Base-by-base conservation (phyloP, 176 grass and related monocot species). In the Poa annua region DNA sequence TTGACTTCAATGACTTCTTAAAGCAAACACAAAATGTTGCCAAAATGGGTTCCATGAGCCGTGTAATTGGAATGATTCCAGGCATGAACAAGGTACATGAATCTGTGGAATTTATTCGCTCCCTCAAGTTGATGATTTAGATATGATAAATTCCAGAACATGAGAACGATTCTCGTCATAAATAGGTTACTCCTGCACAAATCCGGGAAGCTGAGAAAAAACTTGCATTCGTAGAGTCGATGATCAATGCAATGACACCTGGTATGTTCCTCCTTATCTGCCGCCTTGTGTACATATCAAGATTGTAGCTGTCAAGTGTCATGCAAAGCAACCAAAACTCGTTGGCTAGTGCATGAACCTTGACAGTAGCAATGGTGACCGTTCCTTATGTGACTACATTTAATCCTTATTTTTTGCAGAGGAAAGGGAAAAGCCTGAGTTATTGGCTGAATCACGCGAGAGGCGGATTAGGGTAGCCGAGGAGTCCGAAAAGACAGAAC, bases 181-280 rank as follows among this genome's bases (percentile, higher is more conserved):
- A 68, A 89, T 81, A 98, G 96, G 83, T 98, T 50, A 88, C 96
- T 74, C 96, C 96, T 76, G 89, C 96, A 57, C 96, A 99, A 91
- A 93, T 99, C 66, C 91, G 96, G 42, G 96, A 99, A 81, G 91
- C 93, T 49, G 96, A 99, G 80, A 94, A 96, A 92, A 99, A 70
- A 79, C 80, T 99, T 69, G 82, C 87, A 68, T 75, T 99, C 3
- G 84, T 96, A 79, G 96, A 99, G 69, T 95, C 96, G 6, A 93
- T 98, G 87, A 93, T 99, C 66, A 92, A 94, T 91, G 95, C 83
- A 53, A 97, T 97, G 95, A 92, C 84, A 48, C 78, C 90, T 22
- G 92, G 92, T 97, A 91, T 2, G 39, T 91, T 59, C 47, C 42
- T 71, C 3, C 3, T 35, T 32, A 48, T 60, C 60, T 76, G 20